Conservation (phyloP, 768 basidiomycete genomes). For the Trichaptum fuscoviolaceum region DNA sequence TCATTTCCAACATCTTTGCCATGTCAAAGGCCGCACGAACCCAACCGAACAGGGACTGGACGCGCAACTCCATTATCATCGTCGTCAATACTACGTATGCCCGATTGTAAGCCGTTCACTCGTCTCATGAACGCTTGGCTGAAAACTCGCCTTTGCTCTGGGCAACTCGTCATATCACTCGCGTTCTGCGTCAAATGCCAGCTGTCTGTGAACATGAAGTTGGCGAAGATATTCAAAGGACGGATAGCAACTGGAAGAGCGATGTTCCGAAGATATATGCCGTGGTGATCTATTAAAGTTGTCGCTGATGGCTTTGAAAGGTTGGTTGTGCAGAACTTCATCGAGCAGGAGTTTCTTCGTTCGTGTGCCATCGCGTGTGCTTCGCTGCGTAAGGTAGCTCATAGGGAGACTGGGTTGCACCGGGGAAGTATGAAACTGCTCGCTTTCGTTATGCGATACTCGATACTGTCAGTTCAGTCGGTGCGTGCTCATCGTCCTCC, state of each 20-base stretch:
- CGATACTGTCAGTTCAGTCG: constrained; percentile 64
- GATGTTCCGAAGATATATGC: constrained; percentile 59
- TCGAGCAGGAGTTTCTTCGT: constrained; percentile 70
- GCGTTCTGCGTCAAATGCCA: constrained; percentile 64
- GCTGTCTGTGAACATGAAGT: constrained; percentile 55
- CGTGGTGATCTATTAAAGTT: neutral
- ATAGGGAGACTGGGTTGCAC: constrained; percentile 75
- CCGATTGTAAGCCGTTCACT: constrained; percentile 48
- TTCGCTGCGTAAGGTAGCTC: constrained; percentile 59
- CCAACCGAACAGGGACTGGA: constrained; percentile 47
- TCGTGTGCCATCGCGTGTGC: constrained; percentile 66
- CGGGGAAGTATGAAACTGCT: constrained; percentile 56
- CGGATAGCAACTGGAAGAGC: constrained; percentile 43
- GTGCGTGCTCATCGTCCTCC: constrained; percentile 34
- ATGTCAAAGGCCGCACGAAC: constrained; percentile 74
- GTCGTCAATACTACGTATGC: constrained; percentile 65
- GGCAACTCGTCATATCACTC: constrained; percentile 51
- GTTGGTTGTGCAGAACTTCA: constrained; percentile 62
- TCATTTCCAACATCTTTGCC: constrained; percentile 60
- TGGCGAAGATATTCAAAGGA: constrained; percentile 63
- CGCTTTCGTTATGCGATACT: constrained; percentile 66
- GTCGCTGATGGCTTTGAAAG: constrained; percentile 21
- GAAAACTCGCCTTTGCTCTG: too few relatives aligned
- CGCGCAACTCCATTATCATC: constrained; percentile 60
- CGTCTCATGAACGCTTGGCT: neutral